Evolutionary conservation across 805 yeast species (phyloP).

Genomic region (Schwanniomyces pseudopolymorphus): DNA sequence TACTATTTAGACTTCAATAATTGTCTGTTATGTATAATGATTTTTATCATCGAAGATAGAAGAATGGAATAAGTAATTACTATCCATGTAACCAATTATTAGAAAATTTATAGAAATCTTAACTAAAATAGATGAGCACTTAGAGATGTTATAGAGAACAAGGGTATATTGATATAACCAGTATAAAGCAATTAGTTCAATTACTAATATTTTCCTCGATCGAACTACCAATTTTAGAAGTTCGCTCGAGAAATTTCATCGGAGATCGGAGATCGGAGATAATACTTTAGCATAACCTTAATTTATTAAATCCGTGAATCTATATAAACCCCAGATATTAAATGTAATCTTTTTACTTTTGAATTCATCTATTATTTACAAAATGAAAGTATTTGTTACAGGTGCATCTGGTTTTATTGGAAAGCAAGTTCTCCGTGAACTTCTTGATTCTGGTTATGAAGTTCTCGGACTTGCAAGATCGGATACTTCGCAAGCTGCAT

Average conservation of each 20-base stretch:
- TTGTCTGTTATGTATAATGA: too few species aligned
- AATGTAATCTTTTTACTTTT: neutral
- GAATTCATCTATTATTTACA: neutral
- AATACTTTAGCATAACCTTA: too few species aligned
- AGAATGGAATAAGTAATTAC: too few species aligned
- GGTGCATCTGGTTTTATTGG: constrained; percentile 39
- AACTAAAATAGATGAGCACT: too few species aligned
- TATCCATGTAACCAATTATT: too few species aligned
- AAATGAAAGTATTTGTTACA: constrained; percentile 31
- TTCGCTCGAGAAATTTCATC: neutral
- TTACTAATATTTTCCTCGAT: neutral
- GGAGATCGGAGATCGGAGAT: neutral
- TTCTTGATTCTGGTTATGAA: constrained; percentile 20
- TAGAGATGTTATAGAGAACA: too few species aligned
- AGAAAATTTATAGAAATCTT: too few species aligned
- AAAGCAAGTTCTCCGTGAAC: constrained; percentile 13
- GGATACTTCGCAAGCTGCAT: constrained; percentile 21
- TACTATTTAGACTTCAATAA: too few species aligned
- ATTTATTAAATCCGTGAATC: neutral
- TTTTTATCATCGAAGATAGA: too few species aligned
- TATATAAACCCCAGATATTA: neutral
- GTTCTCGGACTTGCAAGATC: constrained; percentile 33
- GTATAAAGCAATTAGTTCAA: too few species aligned
- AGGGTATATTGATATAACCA: too few species aligned
- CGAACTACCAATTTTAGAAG: neutral